Conservation (phyloP, 1,284 basidiomycete genomes). For the Fomitiporia mediterranea region DNA sequence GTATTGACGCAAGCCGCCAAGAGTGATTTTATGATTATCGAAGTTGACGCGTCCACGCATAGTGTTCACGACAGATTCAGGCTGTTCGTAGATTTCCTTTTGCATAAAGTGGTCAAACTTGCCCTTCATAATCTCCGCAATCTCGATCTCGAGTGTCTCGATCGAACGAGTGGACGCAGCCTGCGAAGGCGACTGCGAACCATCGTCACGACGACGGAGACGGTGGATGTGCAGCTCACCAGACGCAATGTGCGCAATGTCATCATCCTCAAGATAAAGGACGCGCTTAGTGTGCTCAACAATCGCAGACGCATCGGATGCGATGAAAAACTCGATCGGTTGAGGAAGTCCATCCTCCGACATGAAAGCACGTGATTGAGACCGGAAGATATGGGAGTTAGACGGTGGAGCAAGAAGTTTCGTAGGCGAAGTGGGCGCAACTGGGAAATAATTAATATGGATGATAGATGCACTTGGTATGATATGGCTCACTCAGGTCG, state of each 20-base stretch:
- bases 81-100: conserved; percentile 99
- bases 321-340: conserved; percentile 99
- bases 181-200: conserved; percentile 48
- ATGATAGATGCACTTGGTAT: neutral
- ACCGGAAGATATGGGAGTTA: conserved; percentile 84
- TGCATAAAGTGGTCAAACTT: conserved; percentile 99
- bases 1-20: conserved; percentile 95
- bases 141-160: conserved; percentile 97
- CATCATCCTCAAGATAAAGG: conserved; percentile 98
- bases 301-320: conserved; percentile 94
- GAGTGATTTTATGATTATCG: conserved; percentile 85
- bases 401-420: conserved; percentile 69
- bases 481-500: conserved; percentile 51
- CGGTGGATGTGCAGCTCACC: conserved; percentile 99
- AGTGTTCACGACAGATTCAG: conserved; percentile 99
- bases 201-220: conserved; percentile 83
- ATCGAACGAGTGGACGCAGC: conserved; percentile 87
- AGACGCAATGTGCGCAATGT: conserved; percentile 96
- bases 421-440: conserved; percentile 46
- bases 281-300: conserved; percentile 99
- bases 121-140: conserved; percentile 99
- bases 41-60: conserved; percentile 99
- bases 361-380: conserved; percentile 97
- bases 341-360: conserved; percentile 98
- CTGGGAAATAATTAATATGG: conserved; percentile 28